Conservation (phyloP, 1,139 yeast genomes). For the Blastobotrys ciferrii region DNA sequence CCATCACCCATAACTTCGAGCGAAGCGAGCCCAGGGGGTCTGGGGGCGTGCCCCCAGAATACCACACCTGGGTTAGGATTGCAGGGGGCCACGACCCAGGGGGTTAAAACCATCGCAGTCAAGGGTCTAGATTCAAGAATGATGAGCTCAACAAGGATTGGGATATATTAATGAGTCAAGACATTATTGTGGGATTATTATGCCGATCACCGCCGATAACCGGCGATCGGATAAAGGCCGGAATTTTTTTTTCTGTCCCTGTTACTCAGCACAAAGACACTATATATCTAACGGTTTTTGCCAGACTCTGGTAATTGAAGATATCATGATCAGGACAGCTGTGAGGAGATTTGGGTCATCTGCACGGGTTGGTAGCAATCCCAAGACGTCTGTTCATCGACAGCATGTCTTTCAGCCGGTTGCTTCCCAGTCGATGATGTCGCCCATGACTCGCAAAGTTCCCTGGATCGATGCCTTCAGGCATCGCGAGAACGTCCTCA, state of each 20-base stretch:
- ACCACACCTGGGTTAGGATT: too few relatives aligned
- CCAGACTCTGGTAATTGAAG: too few relatives aligned
- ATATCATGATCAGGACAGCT: not conserved
- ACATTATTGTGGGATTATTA: not conserved
- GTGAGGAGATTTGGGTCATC: not conserved
- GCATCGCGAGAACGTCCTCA: conserved; percentile 68
- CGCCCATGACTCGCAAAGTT: conserved; percentile 42
- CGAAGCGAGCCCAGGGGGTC: too few relatives aligned
- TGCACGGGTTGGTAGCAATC: not conserved
- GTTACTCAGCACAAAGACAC: not conserved
- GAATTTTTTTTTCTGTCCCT: not conserved
- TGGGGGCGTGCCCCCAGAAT: too few relatives aligned
- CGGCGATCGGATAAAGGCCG: not conserved
- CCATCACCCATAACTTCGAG: too few relatives aligned
- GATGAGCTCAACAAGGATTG: not conserved
- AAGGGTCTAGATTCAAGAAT: too few relatives aligned
- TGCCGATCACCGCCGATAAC: not conserved
- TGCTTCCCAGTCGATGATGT: conserved; percentile 32
- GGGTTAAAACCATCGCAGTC: too few relatives aligned
- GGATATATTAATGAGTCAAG: not conserved
- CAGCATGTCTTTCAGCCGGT: conserved; percentile 37
- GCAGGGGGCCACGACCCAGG: too few relatives aligned
- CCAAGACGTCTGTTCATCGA: not conserved
- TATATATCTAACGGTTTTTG: not conserved
- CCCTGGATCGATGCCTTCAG: conserved; percentile 83